A percentile compares a stretch with the other conserved stretches of the same genome.
These are phyloP conservation scores for Eimeria praecox DNA, from an alignment of 169 alveolate species.

Conservation along the genomic window DNA sequence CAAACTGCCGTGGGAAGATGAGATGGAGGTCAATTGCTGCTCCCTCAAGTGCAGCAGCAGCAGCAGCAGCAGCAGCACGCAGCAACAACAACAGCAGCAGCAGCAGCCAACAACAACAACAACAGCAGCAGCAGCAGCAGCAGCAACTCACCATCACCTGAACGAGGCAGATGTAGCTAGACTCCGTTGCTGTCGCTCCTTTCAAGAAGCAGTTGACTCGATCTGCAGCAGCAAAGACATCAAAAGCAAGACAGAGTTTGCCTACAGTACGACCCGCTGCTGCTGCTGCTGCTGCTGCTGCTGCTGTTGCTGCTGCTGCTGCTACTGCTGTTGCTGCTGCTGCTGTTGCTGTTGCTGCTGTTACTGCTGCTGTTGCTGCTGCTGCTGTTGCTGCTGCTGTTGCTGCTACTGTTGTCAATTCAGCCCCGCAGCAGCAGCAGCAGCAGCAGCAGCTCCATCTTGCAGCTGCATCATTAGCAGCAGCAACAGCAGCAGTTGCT, in stretches of 20 bases:
- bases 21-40: background rate
- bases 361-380: background rate
- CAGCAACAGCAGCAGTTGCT: background rate
- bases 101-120: constrained; percentile 26
- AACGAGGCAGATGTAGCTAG: background rate
- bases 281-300: constrained; percentile 11
- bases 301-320: constrained; percentile 10
- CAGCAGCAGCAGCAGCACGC: background rate
- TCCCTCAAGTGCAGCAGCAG: constrained; percentile 17
- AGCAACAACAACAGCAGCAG: background rate
- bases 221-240: background rate
- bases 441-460: too few species aligned
- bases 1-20: background rate
- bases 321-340: background rate
- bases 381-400: constrained; percentile 7
- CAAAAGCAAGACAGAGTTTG: background rate
- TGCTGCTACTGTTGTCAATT: too few species aligned
- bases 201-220: background rate
- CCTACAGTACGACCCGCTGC: background rate
- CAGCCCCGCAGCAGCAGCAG: too few species aligned
- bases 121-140: constrained; percentile 38
- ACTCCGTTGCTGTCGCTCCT: background rate
- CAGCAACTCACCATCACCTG: background rate
- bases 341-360: background rate
- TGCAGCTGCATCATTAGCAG: background rate